Evolutionary conservation across 495 filamentous ascomycete genomes (phyloP), one percentile per base, ranked within the genome.

Genomic region (Penicillium angulare): DNA sequence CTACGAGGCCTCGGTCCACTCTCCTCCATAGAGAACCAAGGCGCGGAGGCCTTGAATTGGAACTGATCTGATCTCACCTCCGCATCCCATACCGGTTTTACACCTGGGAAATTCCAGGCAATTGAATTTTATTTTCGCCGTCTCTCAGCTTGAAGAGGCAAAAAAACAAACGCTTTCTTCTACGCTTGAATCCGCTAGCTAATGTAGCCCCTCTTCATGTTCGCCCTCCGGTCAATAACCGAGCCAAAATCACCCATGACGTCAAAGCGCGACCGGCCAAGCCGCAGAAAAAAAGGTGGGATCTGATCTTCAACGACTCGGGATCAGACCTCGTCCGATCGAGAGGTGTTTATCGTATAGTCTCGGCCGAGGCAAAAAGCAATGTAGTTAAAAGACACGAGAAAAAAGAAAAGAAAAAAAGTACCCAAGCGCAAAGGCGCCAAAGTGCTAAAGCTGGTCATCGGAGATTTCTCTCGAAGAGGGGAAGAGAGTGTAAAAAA

Each of bases 241-340:
- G 36, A 39, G 16, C 36, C 38, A 41, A 13, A 41, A 41, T 41
- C 38, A 24, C 38, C 38, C 47, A 41, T 56, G 53, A 56, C 53
- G 53, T 56, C 53, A n/a, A 56, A 50, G 35, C 43, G 43, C 23
- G 42, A 39, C 49, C 39, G 44, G 44, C 21, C 41, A 53, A 41
- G 38, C 22, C 23, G 42, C 50, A n/a, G n/a, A n/a, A 50, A 41
- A 21, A 43, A 17, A 36, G 45, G 9, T 22, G 31, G 16, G 33
- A 43, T 46, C 43, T 39, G 23, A 45, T 40, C 46, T 44, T 32
- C 24, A 20, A 39, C 21, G 43, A 50, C 31, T 23, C 27, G 40
- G 55, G 58, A 59, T 64, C 61, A 59, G 61, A 61, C 58, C 61
- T 52, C 47, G 43, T 35, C 23, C 29, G 29, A 23, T 52, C 31